Base-by-base conservation (phyloP, 768 basidiomycete genomes). In the Mycena capillaripes region DNA sequence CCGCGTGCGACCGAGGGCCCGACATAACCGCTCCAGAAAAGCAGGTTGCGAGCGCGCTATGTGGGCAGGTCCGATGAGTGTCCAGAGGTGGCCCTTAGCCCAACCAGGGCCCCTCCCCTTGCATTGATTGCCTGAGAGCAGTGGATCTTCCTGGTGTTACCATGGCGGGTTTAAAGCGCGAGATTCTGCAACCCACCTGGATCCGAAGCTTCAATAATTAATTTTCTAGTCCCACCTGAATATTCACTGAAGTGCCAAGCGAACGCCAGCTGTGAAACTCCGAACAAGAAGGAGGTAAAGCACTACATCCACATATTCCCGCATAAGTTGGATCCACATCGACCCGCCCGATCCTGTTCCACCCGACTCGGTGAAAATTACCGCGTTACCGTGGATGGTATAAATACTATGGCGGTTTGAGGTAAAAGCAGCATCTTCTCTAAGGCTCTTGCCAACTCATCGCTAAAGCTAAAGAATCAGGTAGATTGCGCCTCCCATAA, bases 1-100 rank as follows among this genome's bases (percentile, higher is more conserved):
- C 63, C 70, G 63, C 14, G 56, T 71, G 70, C 63, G 70, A 71
- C 70, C 70, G 70, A 69, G 38, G 52, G 27, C 23, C 17, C 46
- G 38, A 25, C 27, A 32, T 25, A 34, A 53, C 16, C 38, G 34
- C 52, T 25, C 16, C 62, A 25, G 38, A 17, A 16, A 25, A n/a
- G 46, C 46, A 19, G 19, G 46, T 48, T 48, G 46, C 16, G n/a
- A 48, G 52, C 16, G 17, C 52, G 34, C 6, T 52, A 61, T n/a
- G 9, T 36, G 17, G n/a, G n/a, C n/a, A n/a, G n/a, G n/a, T n/a
- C n/a, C n/a, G n/a, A n/a, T n/a, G n/a, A n/a, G n/a, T n/a, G n/a
- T n/a, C n/a, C n/a, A n/a, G n/a, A n/a, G n/a, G n/a, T n/a, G n/a
- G n/a, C n/a, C n/a, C n/a, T n/a, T n/a, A n/a, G n/a, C n/a, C n/a